Percentiles rank a stretch among this genome's conserved stretches.
These are phyloP conservation scores for Fusarium ambrosium DNA, from an alignment of 2,329 filamentous ascomycete genomes.

Conservation along the genomic window DNA sequence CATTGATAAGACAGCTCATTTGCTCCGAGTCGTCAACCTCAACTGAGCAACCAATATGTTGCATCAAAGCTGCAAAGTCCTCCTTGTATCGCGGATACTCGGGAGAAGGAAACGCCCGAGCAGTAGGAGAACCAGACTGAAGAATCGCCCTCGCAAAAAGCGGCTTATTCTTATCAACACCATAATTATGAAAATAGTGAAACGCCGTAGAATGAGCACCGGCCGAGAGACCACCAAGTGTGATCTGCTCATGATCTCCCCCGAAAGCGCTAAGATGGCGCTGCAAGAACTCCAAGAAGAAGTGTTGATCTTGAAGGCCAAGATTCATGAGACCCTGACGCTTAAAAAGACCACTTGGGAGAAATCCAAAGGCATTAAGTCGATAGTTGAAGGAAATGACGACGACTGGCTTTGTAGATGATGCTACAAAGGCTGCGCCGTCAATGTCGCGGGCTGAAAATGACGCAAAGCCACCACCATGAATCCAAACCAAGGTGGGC, in stretches of 20 bases:
- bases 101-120: background rate
- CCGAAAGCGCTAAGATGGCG: background rate
- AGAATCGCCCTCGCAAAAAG: conserved; percentile 4
- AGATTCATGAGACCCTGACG: background rate
- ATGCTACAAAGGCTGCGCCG: conserved; percentile 8
- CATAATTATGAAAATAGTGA: conserved; percentile 19
- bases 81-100: conserved; percentile 12
- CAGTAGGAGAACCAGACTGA: conserved; percentile 18
- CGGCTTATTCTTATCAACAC: background rate
- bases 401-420: background rate
- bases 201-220: conserved; percentile 16
- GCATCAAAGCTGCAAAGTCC: conserved; percentile 7
- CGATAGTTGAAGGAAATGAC: conserved; percentile 17
- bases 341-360: conserved; percentile 5
- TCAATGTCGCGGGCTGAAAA: conserved; percentile 12
- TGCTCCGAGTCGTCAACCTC: background rate
- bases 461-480: conserved; percentile 15
- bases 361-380: conserved; percentile 9
- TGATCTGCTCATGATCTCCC: conserved; percentile 3
- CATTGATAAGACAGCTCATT: conserved; percentile 2
- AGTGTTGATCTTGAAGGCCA: conserved; percentile 1
- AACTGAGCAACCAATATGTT: background rate
- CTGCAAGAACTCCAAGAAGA: background rate
- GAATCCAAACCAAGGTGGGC: conserved; percentile 12
- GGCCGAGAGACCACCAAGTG: conserved; percentile 6